Evolutionary conservation across 345 rosid genomes (phyloP).

Genomic region (Eucalyptus tenuipes): DNA sequence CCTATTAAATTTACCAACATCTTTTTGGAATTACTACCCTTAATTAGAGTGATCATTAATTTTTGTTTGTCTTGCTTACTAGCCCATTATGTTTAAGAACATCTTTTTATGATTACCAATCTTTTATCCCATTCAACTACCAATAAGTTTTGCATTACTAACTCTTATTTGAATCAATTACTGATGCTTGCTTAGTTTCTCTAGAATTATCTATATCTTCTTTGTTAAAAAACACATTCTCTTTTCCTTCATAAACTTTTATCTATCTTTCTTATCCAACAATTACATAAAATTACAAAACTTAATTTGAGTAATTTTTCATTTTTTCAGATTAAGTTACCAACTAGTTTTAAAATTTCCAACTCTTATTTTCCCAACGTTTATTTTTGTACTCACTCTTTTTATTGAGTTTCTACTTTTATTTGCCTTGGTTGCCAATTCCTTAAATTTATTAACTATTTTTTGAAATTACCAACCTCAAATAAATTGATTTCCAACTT

Average conservation of each 20-base stretch:
- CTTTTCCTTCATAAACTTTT: background rate
- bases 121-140: background rate
- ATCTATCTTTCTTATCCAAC: background rate
- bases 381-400: background rate
- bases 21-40: background rate
- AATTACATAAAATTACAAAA: background rate
- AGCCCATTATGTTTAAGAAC: background rate
- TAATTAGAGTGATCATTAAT: background rate
- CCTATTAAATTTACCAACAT: background rate
- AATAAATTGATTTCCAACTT: background rate
- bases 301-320: background rate
- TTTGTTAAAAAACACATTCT: background rate
- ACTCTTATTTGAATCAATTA: background rate
- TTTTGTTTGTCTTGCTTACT: background rate
- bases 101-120: background rate
- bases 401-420: background rate
- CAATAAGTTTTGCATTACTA: background rate
- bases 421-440: background rate
- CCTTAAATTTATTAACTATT: background rate
- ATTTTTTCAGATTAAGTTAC: background rate
- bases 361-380: background rate
- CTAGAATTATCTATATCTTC: background rate
- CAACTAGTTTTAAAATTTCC: background rate
- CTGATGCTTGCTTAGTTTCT: background rate
- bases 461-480: background rate